Percentiles rank a stretch among this genome's conserved stretches.
These are phyloP conservation scores for Russula abietina DNA, from an alignment of 768 basidiomycete genomes.

Conservation along the genomic window DNA sequence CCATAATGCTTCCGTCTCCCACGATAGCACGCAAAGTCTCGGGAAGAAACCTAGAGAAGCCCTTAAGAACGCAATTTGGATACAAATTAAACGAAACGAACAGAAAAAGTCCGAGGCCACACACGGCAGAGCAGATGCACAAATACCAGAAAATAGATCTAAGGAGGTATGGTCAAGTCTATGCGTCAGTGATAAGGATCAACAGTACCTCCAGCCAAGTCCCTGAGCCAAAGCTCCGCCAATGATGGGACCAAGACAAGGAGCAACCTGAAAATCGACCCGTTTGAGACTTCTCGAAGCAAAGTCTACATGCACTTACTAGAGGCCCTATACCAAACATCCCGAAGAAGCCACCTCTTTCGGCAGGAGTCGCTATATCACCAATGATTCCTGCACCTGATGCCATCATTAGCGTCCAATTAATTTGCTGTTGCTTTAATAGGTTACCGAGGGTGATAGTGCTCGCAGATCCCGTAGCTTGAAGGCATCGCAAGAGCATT, in stretches of 20 bases:
- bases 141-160: slow-evolving; percentile 44
- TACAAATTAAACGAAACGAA: slow-evolving; percentile 20
- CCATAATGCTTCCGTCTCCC: slow-evolving; percentile 38
- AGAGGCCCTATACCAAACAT: slow-evolving; percentile 60
- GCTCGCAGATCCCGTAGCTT: slow-evolving; percentile 74
- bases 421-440: background rate
- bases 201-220: slow-evolving; percentile 31
- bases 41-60: slow-evolving; percentile 35
- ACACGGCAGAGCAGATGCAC: slow-evolving; percentile 33
- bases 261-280: slow-evolving; percentile 29
- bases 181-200: background rate
- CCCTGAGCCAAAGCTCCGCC: slow-evolving; percentile 40
- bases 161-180: background rate
- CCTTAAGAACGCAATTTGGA: background rate
- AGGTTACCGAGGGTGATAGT: slow-evolving; percentile 61
- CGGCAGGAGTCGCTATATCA: slow-evolving; percentile 67
- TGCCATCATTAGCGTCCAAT: background rate
- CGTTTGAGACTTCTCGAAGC: background rate
- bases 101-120: slow-evolving; percentile 35
- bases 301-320: slow-evolving; percentile 34
- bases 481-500: slow-evolving; percentile 69
- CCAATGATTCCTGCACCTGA: slow-evolving; percentile 69
- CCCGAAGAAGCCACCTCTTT: slow-evolving; percentile 72
- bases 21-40: slow-evolving; percentile 45
- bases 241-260: slow-evolving; percentile 39